phyloP scores from a whole-genome alignment of 2,329 filamentous ascomycete genomes.

The Colletotrichum tabaci region DNA sequence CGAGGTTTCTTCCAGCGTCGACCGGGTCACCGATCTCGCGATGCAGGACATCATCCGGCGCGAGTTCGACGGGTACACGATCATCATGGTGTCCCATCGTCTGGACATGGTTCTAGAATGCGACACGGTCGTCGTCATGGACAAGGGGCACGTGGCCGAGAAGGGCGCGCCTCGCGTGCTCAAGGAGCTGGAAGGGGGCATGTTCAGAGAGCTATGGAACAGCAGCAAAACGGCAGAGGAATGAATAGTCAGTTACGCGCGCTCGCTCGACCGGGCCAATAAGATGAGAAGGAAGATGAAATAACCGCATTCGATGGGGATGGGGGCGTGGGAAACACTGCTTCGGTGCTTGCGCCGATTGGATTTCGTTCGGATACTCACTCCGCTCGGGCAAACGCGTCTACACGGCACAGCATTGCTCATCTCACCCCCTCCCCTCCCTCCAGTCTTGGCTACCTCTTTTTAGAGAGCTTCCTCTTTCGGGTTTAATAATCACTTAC shows the following conservation, averaged over 20 bases:
- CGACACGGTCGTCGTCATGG: constrained; percentile 61
- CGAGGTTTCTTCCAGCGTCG: constrained; percentile 53
- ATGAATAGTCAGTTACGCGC: background rate
- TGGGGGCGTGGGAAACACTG: background rate
- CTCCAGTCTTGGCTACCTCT: background rate
- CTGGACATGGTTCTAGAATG: constrained; percentile 63
- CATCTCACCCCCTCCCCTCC: background rate
- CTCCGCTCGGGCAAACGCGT: background rate
- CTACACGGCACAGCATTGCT: background rate
- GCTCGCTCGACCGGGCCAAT: background rate
- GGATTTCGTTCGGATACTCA: background rate
- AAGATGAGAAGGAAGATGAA: background rate
- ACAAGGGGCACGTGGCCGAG: constrained; percentile 58
- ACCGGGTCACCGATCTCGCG: constrained; percentile 50
- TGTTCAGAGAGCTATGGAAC: constrained; percentile 33
- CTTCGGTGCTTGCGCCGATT: background rate
- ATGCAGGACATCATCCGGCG: constrained; percentile 50
- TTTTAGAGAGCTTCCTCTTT: background rate
- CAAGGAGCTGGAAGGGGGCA: constrained; percentile 6
- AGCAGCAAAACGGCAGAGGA: constrained; percentile 15
- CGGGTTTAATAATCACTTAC: background rate
- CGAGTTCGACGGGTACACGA: constrained; percentile 59
- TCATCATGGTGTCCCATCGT: constrained; percentile 59
- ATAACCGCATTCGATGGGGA: background rate
- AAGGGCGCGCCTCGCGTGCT: constrained; percentile 22